A percentile compares a stretch with the other conserved stretches of the same genome.
These are phyloP conservation scores for Microsporum ferrugineum DNA, from an alignment of 2,329 filamentous ascomycete species.

Conservation along the genomic window DNA sequence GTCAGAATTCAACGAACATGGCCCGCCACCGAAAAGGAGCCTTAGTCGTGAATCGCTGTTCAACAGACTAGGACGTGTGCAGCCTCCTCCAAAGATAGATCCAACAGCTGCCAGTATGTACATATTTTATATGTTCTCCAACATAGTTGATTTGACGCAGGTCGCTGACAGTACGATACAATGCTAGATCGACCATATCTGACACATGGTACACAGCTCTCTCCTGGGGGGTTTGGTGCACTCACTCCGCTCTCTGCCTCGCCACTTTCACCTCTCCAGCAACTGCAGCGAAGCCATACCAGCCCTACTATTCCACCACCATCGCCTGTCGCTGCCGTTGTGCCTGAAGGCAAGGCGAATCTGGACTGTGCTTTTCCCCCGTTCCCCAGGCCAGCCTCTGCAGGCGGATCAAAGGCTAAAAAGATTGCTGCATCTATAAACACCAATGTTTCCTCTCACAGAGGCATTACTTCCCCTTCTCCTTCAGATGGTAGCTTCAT, in stretches of 20 bases:
- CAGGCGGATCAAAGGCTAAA: conserved; percentile 9
- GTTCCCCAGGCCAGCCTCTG: conserved; percentile 37
- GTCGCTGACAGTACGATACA: not conserved
- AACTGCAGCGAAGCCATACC: conserved; percentile 29
- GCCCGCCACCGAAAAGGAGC: conserved; percentile 7
- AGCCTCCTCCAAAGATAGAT: conserved; percentile 45
- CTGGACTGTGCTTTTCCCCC: conserved; percentile 45
- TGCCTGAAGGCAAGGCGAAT: conserved; percentile 23
- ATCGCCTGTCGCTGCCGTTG: conserved; percentile 34
- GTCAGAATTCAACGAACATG: not conserved
- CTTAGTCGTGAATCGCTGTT: conserved; percentile 5
- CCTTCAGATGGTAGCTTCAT: not conserved
- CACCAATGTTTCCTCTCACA: conserved; percentile 1
- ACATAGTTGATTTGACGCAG: not conserved
- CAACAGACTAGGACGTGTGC: conserved; percentile 36
- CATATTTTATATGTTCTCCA: not conserved
- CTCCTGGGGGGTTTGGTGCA: conserved; percentile 16
- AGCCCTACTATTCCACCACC: conserved; percentile 29
- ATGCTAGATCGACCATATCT: conserved; percentile 32
- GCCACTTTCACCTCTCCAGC: conserved; percentile 44
- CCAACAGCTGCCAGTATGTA: conserved; percentile 47
- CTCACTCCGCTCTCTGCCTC: conserved; percentile 50
- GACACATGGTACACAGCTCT: conserved; percentile 48
- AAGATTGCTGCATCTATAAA: conserved; percentile 3
- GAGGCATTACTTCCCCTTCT: not conserved